These are phyloP conservation scores for Lachnellula occidentalis DNA, from an alignment of 2,329 filamentous ascomycete genomes.

Conservation along the genomic window DNA sequence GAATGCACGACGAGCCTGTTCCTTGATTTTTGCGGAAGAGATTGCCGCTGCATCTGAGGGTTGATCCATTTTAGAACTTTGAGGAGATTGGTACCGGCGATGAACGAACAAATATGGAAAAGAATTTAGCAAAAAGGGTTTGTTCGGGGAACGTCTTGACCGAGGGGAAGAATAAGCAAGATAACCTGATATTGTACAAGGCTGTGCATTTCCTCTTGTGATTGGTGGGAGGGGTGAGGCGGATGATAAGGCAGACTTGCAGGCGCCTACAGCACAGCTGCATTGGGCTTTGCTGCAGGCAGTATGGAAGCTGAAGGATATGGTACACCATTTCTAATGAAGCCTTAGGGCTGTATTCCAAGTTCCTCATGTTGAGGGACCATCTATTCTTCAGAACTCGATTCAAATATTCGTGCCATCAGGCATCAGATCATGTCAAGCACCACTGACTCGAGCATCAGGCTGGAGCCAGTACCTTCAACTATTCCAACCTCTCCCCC, in stretches of 20 bases:
- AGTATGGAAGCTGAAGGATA: neutral
- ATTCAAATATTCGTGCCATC: neutral
- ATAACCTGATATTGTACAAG: neutral
- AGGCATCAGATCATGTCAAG: neutral
- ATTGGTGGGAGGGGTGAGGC: neutral
- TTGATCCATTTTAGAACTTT: neutral
- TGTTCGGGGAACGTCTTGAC: no score
- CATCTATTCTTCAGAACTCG: neutral
- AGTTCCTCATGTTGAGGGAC: neutral
- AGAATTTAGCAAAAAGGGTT: no score
- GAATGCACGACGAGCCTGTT: neutral
- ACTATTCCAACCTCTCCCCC: neutral
- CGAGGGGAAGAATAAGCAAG: no score
- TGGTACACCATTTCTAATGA: neutral
- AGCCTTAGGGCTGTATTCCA: no score
- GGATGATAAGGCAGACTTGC: neutral
- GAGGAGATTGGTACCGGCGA: neutral
- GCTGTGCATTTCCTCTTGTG: neutral
- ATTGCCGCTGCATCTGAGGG: neutral
- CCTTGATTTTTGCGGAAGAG: neutral
- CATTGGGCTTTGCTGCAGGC: no score
- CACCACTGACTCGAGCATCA: neutral
- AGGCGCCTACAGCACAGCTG: no score
- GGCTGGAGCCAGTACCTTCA: neutral
- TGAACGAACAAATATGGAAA: no score